phyloP scores from a whole-genome alignment of 2,329 filamentous ascomycete species.

The Alternaria longipes region DNA sequence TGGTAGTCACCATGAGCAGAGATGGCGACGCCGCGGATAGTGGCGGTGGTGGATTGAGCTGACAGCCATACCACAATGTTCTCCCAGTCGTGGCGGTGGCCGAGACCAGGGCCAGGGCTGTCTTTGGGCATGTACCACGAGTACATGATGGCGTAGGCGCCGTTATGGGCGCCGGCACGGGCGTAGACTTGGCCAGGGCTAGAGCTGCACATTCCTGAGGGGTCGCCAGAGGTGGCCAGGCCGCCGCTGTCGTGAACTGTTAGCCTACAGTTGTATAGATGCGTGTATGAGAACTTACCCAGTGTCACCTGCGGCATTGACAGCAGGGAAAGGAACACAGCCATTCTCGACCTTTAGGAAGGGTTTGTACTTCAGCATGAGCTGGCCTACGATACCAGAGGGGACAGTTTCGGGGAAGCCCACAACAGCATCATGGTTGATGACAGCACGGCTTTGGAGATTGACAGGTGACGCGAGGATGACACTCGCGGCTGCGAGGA shows the following conservation, averaged over 20 bases:
- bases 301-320: conserved; percentile 66
- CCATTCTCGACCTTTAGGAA: conserved; percentile 65
- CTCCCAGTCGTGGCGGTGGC: conserved; percentile 67
- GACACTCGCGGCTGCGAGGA: conserved; percentile 31
- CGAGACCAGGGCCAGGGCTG: conserved; percentile 54
- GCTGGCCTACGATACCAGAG: conserved; percentile 54
- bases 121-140: conserved; percentile 64
- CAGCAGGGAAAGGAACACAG: conserved; percentile 70
- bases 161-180: conserved; percentile 54
- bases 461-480: conserved; percentile 36
- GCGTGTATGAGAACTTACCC: conserved; percentile 54
- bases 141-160: conserved; percentile 62
- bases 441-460: conserved; percentile 53
- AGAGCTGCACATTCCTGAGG: conserved; percentile 53
- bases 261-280: not conserved
- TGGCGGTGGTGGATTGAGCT: conserved; percentile 50
- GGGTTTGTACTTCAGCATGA: conserved; percentile 67
- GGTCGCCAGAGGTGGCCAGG: conserved; percentile 56
- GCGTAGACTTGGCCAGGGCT: conserved; percentile 63
- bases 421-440: conserved; percentile 59
- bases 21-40: conserved; percentile 61
- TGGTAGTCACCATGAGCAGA: conserved; percentile 61
- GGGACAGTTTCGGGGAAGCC: conserved; percentile 65
- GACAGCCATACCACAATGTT: conserved; percentile 63
- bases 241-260: conserved; percentile 51